These are phyloP conservation scores for Podospora pseudopauciseta DNA, from an alignment of 495 filamentous ascomycete species.

Conservation along the genomic window DNA sequence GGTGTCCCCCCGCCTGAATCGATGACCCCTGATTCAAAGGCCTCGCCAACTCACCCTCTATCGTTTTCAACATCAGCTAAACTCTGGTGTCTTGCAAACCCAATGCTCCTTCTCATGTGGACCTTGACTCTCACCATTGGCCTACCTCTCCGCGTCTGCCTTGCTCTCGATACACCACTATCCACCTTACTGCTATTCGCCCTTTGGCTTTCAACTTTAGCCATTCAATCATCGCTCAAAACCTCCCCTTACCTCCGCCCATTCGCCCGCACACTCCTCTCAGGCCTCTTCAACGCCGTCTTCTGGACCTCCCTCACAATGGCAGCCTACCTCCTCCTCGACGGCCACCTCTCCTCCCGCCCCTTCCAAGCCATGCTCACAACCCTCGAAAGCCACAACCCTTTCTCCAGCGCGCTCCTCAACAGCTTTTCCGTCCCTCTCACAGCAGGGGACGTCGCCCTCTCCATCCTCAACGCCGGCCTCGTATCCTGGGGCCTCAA, in stretches of 20 bases:
- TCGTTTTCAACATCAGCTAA: not conserved
- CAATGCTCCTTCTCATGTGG: constrained; percentile 30
- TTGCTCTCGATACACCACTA: constrained; percentile 29
- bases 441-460: constrained; percentile 43
- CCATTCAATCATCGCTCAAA: constrained; percentile 38
- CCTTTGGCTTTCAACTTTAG: constrained; percentile 40
- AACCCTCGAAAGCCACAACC: constrained; percentile 34
- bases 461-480: constrained; percentile 43
- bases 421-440: constrained; percentile 26
- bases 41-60: not conserved
- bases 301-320: constrained; percentile 41
- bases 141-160: constrained; percentile 28
- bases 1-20: not conserved
- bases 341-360: constrained; percentile 26
- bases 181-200: constrained; percentile 37
- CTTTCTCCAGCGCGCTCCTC: constrained; percentile 34
- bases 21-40: not conserved
- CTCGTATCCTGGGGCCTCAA: constrained; percentile 47
- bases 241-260: constrained; percentile 15
- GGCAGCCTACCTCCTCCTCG: constrained; percentile 39
- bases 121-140: constrained; percentile 26
- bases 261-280: constrained; percentile 28
- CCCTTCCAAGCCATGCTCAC: constrained; percentile 29
- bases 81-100: constrained; percentile 8
- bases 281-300: constrained; percentile 41